Conservation (phyloP, 768 basidiomycete species). For the Suillus brevipes region DNA sequence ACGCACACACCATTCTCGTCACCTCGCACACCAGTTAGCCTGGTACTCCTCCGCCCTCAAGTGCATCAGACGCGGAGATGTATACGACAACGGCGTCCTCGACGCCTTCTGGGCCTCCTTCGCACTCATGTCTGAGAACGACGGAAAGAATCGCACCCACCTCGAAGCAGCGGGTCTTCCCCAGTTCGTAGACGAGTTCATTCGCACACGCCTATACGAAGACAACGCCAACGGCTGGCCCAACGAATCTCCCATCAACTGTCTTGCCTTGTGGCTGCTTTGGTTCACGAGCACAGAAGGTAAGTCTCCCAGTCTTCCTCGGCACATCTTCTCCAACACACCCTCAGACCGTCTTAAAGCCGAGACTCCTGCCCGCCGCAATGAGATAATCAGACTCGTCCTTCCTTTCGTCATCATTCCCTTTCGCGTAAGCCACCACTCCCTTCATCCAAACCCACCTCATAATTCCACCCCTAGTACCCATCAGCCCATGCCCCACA, state of each 20-base stretch:
- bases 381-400: constrained; percentile 34
- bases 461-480: constrained; percentile 40
- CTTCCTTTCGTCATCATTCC: constrained; percentile 51
- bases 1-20: constrained; percentile 36
- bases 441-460: neutral
- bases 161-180: constrained; percentile 54
- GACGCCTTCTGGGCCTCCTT: constrained; percentile 47
- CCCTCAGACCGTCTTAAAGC: constrained; percentile 29
- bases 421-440: constrained; percentile 39
- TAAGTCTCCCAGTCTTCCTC: constrained; percentile 28
- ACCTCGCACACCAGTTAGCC: constrained; percentile 41
- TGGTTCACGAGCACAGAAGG: constrained; percentile 61
- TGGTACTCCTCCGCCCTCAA: constrained; percentile 35
- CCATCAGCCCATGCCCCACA: constrained; percentile 60
- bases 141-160: constrained; percentile 62
- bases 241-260: constrained; percentile 44
- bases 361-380: constrained; percentile 29
- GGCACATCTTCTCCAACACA: constrained; percentile 17
- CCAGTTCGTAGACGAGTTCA: constrained; percentile 44
- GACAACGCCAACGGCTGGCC: constrained; percentile 54
- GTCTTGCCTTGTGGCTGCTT: constrained; percentile 60
- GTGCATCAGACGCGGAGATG: constrained; percentile 32
- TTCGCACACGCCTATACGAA: constrained; percentile 50
- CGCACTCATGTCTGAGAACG: constrained; percentile 64
- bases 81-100: constrained; percentile 32